Conservation (phyloP, 805 yeast species). For the Myxozyma geophila region DNA sequence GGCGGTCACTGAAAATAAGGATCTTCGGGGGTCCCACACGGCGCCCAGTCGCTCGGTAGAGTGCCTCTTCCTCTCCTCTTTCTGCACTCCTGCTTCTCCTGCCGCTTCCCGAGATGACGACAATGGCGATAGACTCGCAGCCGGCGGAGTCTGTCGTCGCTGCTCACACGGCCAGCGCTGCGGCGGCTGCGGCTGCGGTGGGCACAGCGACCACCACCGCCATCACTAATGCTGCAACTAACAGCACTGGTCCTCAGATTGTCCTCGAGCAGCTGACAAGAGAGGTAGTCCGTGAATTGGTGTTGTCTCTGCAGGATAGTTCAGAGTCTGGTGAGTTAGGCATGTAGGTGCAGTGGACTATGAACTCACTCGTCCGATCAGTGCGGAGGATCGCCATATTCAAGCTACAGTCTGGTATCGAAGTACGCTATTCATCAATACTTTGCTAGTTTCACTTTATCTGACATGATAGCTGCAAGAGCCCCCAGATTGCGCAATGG, state of each 20-base stretch:
- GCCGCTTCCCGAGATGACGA: too few relatives aligned
- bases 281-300: not conserved
- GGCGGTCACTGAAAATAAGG: too few relatives aligned
- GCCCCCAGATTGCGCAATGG: constrained; percentile 7
- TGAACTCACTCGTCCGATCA: not conserved
- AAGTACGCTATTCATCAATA: not conserved
- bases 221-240: not conserved
- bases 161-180: too few relatives aligned
- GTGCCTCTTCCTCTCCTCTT: too few relatives aligned
- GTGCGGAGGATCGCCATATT: constrained; percentile 19
- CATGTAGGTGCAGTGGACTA: not conserved
- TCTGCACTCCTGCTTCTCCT: too few relatives aligned
- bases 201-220: not conserved
- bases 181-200: not conserved
- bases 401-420: constrained; percentile 3
- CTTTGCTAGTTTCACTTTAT: not conserved
- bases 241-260: not conserved
- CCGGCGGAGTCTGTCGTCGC: too few relatives aligned
- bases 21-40: too few relatives aligned
- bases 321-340: constrained; percentile 8
- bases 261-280: not conserved
- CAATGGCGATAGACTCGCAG: too few relatives aligned
- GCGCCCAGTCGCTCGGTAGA: too few relatives aligned
- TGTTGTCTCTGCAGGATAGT: not conserved
- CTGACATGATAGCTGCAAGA: not conserved